These are phyloP conservation scores for Eucalyptus polybractea DNA, from an alignment of 345 rosid species.

Conservation along the genomic window DNA sequence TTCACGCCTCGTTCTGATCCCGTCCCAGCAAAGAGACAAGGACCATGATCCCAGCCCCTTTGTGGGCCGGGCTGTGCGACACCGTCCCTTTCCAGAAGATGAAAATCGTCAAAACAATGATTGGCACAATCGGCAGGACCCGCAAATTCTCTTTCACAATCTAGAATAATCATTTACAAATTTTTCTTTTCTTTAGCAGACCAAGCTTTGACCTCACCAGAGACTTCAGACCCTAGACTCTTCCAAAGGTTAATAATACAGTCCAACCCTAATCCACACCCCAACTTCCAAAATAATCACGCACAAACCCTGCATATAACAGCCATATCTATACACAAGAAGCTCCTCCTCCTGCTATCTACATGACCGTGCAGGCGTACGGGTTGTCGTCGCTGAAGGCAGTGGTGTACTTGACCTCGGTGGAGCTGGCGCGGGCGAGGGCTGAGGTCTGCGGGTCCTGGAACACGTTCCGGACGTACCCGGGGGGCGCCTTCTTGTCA, in stretches of 20 bases:
- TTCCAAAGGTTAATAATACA: background rate
- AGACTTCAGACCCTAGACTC: background rate
- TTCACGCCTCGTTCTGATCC: background rate
- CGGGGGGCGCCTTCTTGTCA: slow-evolving; percentile 50
- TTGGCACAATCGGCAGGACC: background rate
- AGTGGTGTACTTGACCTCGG: slow-evolving; percentile 46
- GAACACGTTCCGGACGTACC: slow-evolving; percentile 37
- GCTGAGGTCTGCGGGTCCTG: slow-evolving; percentile 25
- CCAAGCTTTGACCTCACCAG: background rate
- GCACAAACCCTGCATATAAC: background rate
- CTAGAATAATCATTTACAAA: background rate
- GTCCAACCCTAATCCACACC: background rate
- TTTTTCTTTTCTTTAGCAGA: background rate
- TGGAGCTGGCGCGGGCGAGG: slow-evolving; percentile 52
- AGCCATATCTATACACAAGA: background rate
- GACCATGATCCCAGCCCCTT: background rate
- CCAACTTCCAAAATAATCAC: background rate
- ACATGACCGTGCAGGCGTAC: slow-evolving; percentile 42
- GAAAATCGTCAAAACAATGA: background rate
- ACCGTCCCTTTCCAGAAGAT: background rate
- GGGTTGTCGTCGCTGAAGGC: slow-evolving; percentile 61
- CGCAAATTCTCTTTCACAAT: background rate
- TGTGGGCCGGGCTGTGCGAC: background rate
- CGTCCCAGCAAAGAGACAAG: background rate
- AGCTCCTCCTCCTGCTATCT: background rate